Evolutionary conservation across 2,329 filamentous ascomycete genomes (phyloP), one percentile per base, ranked within the genome.

Genomic region (Claviceps sp.): DNA sequence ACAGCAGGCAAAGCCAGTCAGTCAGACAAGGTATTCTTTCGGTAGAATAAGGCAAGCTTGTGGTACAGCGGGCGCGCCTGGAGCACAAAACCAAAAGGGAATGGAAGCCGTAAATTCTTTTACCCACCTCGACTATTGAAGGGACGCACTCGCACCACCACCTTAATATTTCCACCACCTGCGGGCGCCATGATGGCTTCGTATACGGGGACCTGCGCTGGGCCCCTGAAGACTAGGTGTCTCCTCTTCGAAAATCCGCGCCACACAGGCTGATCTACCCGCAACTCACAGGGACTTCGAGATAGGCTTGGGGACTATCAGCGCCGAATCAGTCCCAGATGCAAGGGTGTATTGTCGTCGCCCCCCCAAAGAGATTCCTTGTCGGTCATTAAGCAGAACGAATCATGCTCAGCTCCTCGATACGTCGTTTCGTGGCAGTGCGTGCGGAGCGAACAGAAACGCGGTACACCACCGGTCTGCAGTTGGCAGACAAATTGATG

Each of bases 161-260:
- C 93, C 84, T 98, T 98, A 70, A 98, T 98, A 67, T 98, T 98
- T 66, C 93, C 90, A 72, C 87, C 89, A 64, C 87, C 87, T 61
- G 79, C 73, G 56, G 74, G 68, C 59, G 68, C 62, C 68, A 70
- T 70, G 62, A 51, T 58, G 61, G 59, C 45, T 54, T 55, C 54
- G 58, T 57, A 58, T 56, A 59, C 55, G 65, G 67, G 67, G 67
- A 67, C 66, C 67, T 56, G 55, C 48, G 53, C 41, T 59, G 66
- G 68, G 65, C 66, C 66, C 65, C 67, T 61, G 51, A 47, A 58
- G 51, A 53, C 51, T 50, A 52, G 52, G 50, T 52, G 58, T 61
- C 54, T 55, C 55, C 52, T 52, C 56, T 5, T 34, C 52, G 55
- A 56, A 55, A 59, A 60, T 62, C 61, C 63, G 63, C 61, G 61